These are phyloP conservation scores for Akebia trifoliata DNA, from an alignment of 164 flowering plant species.

Conservation along the genomic window DNA sequence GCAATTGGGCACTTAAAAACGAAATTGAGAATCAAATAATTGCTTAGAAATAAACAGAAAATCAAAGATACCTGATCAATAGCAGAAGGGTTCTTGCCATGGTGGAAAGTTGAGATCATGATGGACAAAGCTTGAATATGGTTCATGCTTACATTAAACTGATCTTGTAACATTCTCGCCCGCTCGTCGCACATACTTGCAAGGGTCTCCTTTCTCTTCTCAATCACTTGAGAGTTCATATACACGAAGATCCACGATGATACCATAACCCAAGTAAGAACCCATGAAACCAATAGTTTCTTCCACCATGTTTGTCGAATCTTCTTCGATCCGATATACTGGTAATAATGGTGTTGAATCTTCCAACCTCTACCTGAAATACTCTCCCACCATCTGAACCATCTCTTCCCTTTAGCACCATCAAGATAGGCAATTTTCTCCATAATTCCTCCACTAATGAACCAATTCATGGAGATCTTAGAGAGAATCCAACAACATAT, in stretches of 20 bases:
- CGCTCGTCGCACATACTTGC: slow-evolving; percentile 92
- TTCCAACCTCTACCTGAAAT: slow-evolving; percentile 35
- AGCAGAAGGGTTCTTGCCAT: slow-evolving; percentile 74
- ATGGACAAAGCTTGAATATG: slow-evolving; percentile 90
- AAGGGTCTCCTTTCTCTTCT: slow-evolving; percentile 77
- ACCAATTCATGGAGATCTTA: slow-evolving; percentile 60
- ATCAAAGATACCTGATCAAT: slow-evolving; percentile 69
- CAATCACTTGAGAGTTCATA: slow-evolving; percentile 52
- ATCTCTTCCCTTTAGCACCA: slow-evolving; percentile 40
- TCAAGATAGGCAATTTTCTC: slow-evolving; percentile 39
- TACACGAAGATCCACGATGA: slow-evolving; percentile 52
- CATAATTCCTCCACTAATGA: slow-evolving; percentile 47
- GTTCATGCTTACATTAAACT: slow-evolving; percentile 93
- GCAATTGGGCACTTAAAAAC: neutral
- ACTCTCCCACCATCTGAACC: slow-evolving; percentile 48
- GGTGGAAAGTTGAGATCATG: slow-evolving; percentile 81
- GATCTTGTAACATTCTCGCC: slow-evolving; percentile 89
- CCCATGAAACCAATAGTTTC: slow-evolving; percentile 51
- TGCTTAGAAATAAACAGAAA: no score
- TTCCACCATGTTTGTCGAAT: slow-evolving; percentile 51
- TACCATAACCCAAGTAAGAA: slow-evolving; percentile 36
- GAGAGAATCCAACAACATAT: slow-evolving; percentile 55
- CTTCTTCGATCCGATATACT: slow-evolving; percentile 45
- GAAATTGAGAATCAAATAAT: no score
- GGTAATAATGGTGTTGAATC: slow-evolving; percentile 42